Percentiles rank a stretch among this genome's conserved stretches.
phyloP scores from a whole-genome alignment of 2,329 filamentous ascomycete genomes.

The Basipetospora chlamydospora region DNA sequence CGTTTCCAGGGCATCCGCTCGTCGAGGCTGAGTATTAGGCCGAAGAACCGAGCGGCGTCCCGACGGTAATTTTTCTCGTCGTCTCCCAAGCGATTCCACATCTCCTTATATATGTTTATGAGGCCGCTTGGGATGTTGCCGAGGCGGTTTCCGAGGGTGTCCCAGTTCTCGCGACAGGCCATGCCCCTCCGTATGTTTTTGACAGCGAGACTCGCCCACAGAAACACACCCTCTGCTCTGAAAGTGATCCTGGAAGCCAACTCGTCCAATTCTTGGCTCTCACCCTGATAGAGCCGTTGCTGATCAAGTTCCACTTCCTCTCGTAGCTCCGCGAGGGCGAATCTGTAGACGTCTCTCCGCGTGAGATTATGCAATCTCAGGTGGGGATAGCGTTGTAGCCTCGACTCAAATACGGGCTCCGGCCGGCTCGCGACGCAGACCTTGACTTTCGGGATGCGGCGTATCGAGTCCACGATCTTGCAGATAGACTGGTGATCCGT shows the following conservation, averaged over 20 bases:
- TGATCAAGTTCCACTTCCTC: neutral
- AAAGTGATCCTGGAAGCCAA: neutral
- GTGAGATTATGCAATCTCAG: neutral
- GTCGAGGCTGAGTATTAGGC: too few relatives aligned
- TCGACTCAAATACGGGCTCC: neutral
- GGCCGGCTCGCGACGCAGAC: neutral
- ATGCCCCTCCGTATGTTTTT: neutral
- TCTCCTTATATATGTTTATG: neutral
- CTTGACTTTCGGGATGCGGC: neutral
- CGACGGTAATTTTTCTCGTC: neutral
- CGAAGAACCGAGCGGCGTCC: neutral
- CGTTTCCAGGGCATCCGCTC: too few relatives aligned
- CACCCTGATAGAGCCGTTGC: neutral
- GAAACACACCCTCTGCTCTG: neutral
- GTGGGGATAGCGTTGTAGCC: neutral
- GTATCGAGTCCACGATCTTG: neutral
- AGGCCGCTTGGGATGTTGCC: neutral
- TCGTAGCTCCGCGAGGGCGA: neutral
- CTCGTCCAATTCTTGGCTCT: neutral
- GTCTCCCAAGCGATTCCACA: neutral
- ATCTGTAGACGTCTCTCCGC: neutral
- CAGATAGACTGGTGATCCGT: neutral
- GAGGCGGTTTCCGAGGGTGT: neutral
- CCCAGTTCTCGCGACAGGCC: neutral
- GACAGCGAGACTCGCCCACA: neutral